phyloP scores from a whole-genome alignment of 805 yeast genomes.

The Ogataea zsoltii region DNA sequence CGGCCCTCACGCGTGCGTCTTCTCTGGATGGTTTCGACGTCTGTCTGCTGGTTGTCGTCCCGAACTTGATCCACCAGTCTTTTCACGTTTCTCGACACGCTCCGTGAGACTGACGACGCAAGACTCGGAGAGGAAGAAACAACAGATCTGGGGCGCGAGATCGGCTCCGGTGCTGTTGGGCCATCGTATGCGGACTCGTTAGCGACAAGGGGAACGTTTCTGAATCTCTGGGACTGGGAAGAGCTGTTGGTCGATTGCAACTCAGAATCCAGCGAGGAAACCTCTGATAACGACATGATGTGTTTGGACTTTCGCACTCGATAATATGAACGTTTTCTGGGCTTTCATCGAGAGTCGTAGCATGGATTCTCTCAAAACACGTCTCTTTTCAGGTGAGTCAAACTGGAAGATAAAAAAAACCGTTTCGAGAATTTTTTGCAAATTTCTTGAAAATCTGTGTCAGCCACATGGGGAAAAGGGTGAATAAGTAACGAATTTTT shows the following conservation, averaged over 20 bases:
- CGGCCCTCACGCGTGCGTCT: slow-evolving; percentile 21
- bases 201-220: background rate
- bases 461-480: no score
- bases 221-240: background rate
- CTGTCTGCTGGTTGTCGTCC: slow-evolving; percentile 25
- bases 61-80: slow-evolving; percentile 22
- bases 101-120: slow-evolving; percentile 16
- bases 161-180: background rate
- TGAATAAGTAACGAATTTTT: no score
- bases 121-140: slow-evolving; percentile 9
- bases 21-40: slow-evolving; percentile 10
- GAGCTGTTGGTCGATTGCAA: slow-evolving; percentile 1
- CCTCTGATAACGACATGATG: background rate
- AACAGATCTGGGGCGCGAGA: slow-evolving; percentile 2
- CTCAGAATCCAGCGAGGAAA: slow-evolving; percentile 6
- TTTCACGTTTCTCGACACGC: slow-evolving; percentile 15
- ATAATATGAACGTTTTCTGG: no score
- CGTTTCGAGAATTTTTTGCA: no score
- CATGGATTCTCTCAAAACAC: no score
- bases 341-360: no score
- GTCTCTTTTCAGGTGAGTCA: no score
- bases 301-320: background rate
- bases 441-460: no score
- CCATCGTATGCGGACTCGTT: background rate
- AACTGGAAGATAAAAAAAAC: no score